Base-by-base conservation (phyloP, 1,139 yeast genomes). In the Candida albicans region DNA sequence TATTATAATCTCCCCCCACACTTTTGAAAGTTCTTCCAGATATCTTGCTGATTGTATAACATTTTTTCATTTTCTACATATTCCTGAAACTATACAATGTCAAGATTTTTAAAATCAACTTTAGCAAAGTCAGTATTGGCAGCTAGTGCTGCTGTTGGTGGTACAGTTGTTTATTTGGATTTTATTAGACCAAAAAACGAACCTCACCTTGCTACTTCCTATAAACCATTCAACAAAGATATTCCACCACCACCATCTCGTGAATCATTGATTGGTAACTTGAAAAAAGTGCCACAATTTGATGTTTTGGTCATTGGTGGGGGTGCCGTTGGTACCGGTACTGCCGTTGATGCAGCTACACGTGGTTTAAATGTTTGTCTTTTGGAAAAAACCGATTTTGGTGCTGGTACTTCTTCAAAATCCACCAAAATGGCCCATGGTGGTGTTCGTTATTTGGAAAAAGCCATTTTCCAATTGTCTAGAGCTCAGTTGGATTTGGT, bases 371-470 rank as follows among this genome's bases (percentile, higher is more conserved):
- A 88, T 60, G 96, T 90, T 37, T 89, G 95, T 45, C 67, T 91
- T 48, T 77, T 91, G 50, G 98, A 91, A 66, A 84, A 85, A 60
- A 82, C 81, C 53, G 98, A 91, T 68, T 91, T 86, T 62, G 95
- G 96, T 9, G 74, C 90, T 10, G 97, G 96, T 38, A 91, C 98
- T 12, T 87, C 96, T 4, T 89, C 96, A 28, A 85, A 91, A 59
- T 87, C 96, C n/a, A 91, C 98, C 44, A 91, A 91, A 69, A 87
- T 91, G 83, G 96, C 96, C 37, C 98, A 91, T 62, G 98, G 98
- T 52, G 98, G 98, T 61, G 97, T 91, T 42, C 77, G 98, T 59
- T 91, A 91, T 67, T 78, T 91, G 61, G 98, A 91, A 66, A 91
- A 91, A 71, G 98, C 98, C 32, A 82, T 91, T 57, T 88, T 89